phyloP scores from a whole-genome alignment of 177 flowering plant genomes.

The Tripterygium wilfordii region DNA sequence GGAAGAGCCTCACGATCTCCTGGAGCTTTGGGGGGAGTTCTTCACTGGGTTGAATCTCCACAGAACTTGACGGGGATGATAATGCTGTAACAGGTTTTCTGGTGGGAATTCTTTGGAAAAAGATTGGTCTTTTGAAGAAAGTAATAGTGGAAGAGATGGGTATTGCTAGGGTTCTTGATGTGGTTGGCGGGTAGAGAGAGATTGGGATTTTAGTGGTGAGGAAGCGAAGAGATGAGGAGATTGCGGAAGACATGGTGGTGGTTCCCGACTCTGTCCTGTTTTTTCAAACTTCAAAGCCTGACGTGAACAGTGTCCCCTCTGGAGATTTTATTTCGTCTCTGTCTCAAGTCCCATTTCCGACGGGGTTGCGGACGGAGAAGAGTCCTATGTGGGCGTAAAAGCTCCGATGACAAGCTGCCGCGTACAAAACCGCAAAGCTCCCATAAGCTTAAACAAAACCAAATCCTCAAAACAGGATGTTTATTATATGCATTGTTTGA shows the following conservation, averaged over 20 bases:
- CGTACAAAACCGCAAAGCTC: too few relatives aligned
- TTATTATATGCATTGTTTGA: too few relatives aligned
- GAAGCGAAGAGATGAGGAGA: constrained; percentile 38
- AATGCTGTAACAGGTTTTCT: constrained; percentile 24
- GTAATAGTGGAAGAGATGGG: constrained; percentile 10
- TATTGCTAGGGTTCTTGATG: constrained; percentile 13
- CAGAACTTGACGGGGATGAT: constrained; percentile 17
- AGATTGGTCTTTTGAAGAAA: constrained; percentile 19
- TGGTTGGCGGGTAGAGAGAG: constrained; percentile 12
- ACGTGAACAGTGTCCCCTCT: too few relatives aligned
- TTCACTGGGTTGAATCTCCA: constrained; percentile 44
- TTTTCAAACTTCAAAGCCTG: too few relatives aligned
- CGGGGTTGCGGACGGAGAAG: too few relatives aligned
- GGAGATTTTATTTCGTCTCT: too few relatives aligned
- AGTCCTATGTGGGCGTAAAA: too few relatives aligned
- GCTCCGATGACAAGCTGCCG: too few relatives aligned
- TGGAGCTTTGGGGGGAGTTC: constrained; percentile 84
- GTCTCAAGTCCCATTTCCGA: too few relatives aligned
- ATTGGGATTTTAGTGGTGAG: constrained; percentile 32
- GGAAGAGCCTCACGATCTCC: constrained; percentile 74
- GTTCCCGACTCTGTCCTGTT: too few relatives aligned
- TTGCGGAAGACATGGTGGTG: constrained; percentile 19
- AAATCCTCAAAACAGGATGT: too few relatives aligned
- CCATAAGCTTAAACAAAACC: too few relatives aligned
- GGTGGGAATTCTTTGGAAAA: constrained; percentile 43